Conservation (phyloP, 129 eudicot genomes). For the Calendula officinalis region DNA sequence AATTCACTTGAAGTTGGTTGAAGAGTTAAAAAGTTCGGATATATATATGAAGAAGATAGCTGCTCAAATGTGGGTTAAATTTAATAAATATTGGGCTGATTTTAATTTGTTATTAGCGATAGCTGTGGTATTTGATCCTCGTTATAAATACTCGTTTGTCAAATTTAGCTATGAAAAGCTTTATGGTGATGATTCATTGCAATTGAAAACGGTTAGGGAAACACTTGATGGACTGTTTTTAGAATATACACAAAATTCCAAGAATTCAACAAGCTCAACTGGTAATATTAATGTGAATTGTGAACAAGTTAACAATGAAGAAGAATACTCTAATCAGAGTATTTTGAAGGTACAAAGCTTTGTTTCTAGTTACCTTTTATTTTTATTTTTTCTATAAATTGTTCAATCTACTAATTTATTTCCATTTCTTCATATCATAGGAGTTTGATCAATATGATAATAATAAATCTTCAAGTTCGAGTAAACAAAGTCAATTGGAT, state of each 20-base stretch:
- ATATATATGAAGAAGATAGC: background rate
- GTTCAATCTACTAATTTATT: background rate
- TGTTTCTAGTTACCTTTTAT: no score
- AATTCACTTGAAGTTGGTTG: slow-evolving; percentile 2
- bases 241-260: background rate
- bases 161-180: slow-evolving; percentile 1
- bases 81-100: slow-evolving; percentile 8
- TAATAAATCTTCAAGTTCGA: background rate
- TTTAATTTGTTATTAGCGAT: background rate
- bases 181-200: background rate
- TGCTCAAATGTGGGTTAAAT: slow-evolving; percentile 3
- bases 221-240: background rate
- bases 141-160: background rate
- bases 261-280: background rate
- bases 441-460: background rate
- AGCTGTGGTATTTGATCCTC: background rate
- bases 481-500: background rate
- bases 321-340: background rate
- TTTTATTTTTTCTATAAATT: background rate
- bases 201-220: background rate
- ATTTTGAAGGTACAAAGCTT: background rate
- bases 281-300: no score
- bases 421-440: background rate
- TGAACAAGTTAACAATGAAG: background rate
- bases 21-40: slow-evolving; percentile 1